Percentiles rank a stretch among this genome's conserved stretches.
Evolutionary conservation across 2,329 filamentous ascomycete genomes (phyloP).

Genomic region (Xylariaceae sp.): DNA sequence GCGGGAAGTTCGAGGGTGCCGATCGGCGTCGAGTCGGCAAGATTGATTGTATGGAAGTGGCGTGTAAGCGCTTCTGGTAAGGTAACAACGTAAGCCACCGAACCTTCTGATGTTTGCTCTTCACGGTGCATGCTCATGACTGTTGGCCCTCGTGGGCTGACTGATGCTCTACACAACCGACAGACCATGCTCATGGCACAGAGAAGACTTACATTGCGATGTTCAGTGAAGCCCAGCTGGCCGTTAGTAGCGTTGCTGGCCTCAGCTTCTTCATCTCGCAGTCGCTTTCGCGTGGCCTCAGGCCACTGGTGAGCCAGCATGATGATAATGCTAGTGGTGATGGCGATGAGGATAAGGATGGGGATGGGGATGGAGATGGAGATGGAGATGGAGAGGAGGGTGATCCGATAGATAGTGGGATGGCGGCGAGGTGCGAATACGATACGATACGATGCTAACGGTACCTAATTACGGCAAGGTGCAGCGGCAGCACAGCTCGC

Average conservation of each 20-base stretch:
- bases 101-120: not conserved
- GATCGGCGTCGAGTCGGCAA: constrained; percentile 38
- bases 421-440: not conserved
- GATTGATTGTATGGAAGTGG: constrained; percentile 43
- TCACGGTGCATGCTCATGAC: not conserved
- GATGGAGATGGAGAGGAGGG: too few species aligned
- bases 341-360: too few species aligned
- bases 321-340: not conserved
- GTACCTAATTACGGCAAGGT: not conserved
- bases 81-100: not conserved
- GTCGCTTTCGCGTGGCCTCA: constrained; percentile 26
- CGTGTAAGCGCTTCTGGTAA: constrained; percentile 49
- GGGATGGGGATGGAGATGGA: too few species aligned
- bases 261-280: constrained; percentile 26
- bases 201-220: constrained; percentile 30
- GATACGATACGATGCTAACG: not conserved
- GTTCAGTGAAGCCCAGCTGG: constrained; percentile 29
- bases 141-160: not conserved
- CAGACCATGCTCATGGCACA: not conserved
- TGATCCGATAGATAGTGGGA: too few species aligned
- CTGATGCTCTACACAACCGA: not conserved
- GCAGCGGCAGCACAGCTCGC: not conserved
- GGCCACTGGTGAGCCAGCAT: constrained; percentile 16
- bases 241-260: constrained; percentile 16
- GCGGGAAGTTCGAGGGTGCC: constrained; percentile 27